A percentile compares a stretch with the other conserved stretches of the same genome.
phyloP scores from a whole-genome alignment of 2,329 filamentous ascomycete genomes.

The Ilyonectria mors-panacis region DNA sequence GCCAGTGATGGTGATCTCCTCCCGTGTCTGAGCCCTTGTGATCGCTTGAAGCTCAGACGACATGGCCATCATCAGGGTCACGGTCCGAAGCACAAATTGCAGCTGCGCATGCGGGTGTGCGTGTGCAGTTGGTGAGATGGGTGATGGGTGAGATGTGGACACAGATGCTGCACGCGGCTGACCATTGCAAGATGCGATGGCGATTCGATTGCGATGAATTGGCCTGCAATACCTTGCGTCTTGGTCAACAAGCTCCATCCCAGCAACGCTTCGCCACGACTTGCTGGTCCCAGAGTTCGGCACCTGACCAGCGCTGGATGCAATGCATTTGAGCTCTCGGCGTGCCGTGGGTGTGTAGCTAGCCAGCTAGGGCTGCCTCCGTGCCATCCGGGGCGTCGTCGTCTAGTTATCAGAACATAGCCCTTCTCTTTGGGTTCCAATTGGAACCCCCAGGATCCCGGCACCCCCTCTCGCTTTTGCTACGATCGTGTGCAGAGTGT shows the following conservation, averaged over 20 bases:
- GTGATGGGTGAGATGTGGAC: conserved; percentile 12
- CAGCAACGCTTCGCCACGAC: neutral
- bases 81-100: neutral
- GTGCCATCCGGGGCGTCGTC: conserved; percentile 8
- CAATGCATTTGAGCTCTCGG: neutral
- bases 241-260: neutral
- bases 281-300: conserved; percentile 3
- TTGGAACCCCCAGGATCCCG: conserved; percentile 19
- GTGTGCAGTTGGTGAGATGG: conserved; percentile 15
- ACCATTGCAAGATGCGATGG: conserved; percentile 1
- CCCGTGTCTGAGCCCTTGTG: conserved; percentile 11
- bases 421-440: conserved; percentile 1
- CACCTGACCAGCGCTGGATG: conserved; percentile 11
- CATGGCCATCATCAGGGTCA: neutral
- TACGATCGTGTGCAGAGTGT: conserved; percentile 29
- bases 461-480: conserved; percentile 6
- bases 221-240: conserved; percentile 12
- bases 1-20: neutral
- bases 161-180: conserved; percentile 4
- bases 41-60: conserved; percentile 1
- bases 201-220: conserved; percentile 5
- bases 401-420: neutral
- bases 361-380: neutral
- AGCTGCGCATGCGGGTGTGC: conserved; percentile 2
- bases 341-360: conserved; percentile 6